These are phyloP conservation scores for Hymenoscyphus repandus DNA, from an alignment of 2,329 filamentous ascomycete species.

Conservation along the genomic window DNA sequence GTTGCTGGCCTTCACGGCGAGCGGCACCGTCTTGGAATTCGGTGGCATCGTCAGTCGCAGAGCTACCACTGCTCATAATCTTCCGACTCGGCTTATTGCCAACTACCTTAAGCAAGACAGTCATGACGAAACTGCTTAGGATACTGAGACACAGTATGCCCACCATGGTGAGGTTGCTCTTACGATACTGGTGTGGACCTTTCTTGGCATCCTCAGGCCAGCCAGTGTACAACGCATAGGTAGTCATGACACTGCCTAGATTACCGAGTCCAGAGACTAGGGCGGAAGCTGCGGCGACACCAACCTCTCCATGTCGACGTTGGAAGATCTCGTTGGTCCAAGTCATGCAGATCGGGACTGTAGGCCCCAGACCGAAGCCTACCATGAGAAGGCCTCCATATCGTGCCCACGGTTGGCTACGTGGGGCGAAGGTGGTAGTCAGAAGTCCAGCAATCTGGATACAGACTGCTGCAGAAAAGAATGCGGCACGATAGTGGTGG, in stretches of 20 bases:
- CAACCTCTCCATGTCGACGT: constrained; percentile 81
- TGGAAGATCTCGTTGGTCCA: constrained; percentile 93
- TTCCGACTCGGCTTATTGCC: constrained; percentile 49
- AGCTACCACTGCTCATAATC: constrained; percentile 35
- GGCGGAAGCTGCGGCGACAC: constrained; percentile 79
- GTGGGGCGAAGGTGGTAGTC: constrained; percentile 67
- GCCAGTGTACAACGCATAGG: constrained; percentile 82
- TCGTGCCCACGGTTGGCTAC: constrained; percentile 67
- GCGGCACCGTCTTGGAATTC: constrained; percentile 55
- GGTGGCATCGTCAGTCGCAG: constrained; percentile 36
- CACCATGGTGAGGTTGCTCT: constrained; percentile 84
- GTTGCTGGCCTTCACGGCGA: constrained; percentile 50
- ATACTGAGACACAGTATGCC: constrained; percentile 79
- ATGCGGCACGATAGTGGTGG: constrained; percentile 70
- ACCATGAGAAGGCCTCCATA: constrained; percentile 88
- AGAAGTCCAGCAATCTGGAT: constrained; percentile 81
- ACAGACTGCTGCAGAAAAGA: constrained; percentile 71
- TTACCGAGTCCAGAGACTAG: constrained; percentile 85
- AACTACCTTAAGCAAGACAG: constrained; percentile 54
- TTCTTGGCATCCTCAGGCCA: constrained; percentile 72
- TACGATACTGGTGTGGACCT: constrained; percentile 67
- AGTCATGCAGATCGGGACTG: constrained; percentile 89
- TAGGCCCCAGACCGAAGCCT: constrained; percentile 84
- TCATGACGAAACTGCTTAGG: constrained; percentile 64
- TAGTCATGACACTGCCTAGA: constrained; percentile 78